Evolutionary conservation across 495 filamentous ascomycete genomes (phyloP).

Genomic region (Neurospora cerealis): DNA sequence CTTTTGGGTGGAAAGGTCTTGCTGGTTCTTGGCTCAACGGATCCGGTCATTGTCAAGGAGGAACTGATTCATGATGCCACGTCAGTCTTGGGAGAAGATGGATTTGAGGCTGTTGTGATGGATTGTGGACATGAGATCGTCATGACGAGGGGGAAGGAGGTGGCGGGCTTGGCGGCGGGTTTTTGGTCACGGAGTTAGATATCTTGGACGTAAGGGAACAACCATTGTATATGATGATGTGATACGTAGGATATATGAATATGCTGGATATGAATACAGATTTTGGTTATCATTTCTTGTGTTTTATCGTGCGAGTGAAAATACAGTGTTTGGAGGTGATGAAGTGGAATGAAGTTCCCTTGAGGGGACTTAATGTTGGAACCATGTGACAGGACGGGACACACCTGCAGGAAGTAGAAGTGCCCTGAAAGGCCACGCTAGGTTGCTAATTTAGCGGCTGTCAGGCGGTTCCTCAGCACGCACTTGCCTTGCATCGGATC

Average conservation of each 20-base stretch:
- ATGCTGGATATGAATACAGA: not conserved
- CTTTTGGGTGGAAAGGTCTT: slow-evolving; percentile 40
- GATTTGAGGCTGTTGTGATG: slow-evolving; percentile 36
- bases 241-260: not conserved
- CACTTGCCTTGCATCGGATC: not conserved
- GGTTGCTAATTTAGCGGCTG: not conserved
- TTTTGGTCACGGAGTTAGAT: slow-evolving; percentile 25
- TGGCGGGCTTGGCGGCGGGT: slow-evolving; percentile 27
- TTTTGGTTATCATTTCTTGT: not conserved
- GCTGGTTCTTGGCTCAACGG: slow-evolving; percentile 41
- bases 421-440: not conserved
- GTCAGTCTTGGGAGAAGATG: slow-evolving; percentile 30
- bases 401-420: not conserved
- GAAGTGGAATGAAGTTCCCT: not conserved
- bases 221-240: not conserved
- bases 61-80: slow-evolving; percentile 43
- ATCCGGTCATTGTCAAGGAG: slow-evolving; percentile 42
- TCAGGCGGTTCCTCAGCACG: not conserved
- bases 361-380: not conserved
- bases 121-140: slow-evolving; percentile 44
- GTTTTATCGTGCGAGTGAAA: not conserved
- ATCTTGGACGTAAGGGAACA: too few relatives aligned
- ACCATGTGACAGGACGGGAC: not conserved
- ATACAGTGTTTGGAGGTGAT: not conserved
- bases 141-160: slow-evolving; percentile 27